phyloP scores from a whole-genome alignment of 352 stramenopile genomes.

The Phytopythium vexans region DNA sequence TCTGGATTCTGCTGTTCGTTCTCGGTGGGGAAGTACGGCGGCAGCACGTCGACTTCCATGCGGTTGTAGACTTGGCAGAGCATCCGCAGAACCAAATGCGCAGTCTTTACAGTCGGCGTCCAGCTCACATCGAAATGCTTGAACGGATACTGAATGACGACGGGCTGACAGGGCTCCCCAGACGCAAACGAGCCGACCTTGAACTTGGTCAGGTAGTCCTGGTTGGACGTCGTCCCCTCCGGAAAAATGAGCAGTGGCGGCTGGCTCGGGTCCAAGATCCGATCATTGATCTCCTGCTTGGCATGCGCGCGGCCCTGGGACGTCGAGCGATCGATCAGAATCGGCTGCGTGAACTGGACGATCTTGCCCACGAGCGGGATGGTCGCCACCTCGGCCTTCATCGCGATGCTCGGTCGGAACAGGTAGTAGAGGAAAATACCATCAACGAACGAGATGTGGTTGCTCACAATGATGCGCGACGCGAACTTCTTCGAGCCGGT shows the following conservation, averaged over 20 bases:
- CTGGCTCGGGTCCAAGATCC: conserved; percentile 34
- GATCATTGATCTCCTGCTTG: conserved; percentile 56
- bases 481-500: not conserved
- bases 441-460: conserved; percentile 72
- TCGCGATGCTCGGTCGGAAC: conserved; percentile 59
- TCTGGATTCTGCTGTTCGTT: conserved; percentile 38
- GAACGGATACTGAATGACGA: conserved; percentile 68
- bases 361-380: conserved; percentile 55
- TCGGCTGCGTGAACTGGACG: conserved; percentile 57
- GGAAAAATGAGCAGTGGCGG: conserved; percentile 73
- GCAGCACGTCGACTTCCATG: conserved; percentile 56
- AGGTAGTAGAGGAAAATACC: conserved; percentile 56
- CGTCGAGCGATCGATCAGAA: conserved; percentile 60
- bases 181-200: conserved; percentile 72
- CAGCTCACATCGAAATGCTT: conserved; percentile 74
- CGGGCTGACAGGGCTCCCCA: conserved; percentile 47
- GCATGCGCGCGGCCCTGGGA: conserved; percentile 47
- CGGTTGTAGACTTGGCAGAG: conserved; percentile 72
- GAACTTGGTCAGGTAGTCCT: conserved; percentile 68
- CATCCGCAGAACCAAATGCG: conserved; percentile 54
- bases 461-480: conserved; percentile 54
- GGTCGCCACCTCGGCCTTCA: conserved; percentile 63
- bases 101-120: conserved; percentile 45
- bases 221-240: conserved; percentile 71
- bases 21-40: conserved; percentile 43